Percentiles rank a stretch among this genome's conserved stretches.
phyloP scores from a whole-genome alignment of 768 basidiomycete species.

The Suillus clintonianus region DNA sequence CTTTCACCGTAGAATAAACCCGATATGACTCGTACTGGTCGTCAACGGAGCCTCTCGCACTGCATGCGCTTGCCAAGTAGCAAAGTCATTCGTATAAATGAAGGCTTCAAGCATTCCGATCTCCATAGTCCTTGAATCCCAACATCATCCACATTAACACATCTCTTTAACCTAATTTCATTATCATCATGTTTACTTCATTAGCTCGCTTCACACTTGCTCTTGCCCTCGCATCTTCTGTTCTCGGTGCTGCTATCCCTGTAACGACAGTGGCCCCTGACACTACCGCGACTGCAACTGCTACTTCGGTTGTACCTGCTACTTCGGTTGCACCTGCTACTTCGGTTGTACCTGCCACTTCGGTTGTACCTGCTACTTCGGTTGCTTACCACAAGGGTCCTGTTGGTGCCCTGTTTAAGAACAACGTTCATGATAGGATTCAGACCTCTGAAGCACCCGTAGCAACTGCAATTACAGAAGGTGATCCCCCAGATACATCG shows the following conservation, averaged over 20 bases:
- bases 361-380: background rate
- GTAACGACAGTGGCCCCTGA: background rate
- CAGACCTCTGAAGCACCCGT: constrained; percentile 5
- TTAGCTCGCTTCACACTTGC: background rate
- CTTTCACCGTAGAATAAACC: background rate
- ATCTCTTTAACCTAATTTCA: background rate
- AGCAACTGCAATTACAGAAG: background rate
- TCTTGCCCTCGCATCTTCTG: constrained; percentile 12
- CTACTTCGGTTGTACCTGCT: background rate
- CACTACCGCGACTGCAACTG: background rate
- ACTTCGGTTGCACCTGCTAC: no score
- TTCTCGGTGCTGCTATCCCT: constrained; percentile 17
- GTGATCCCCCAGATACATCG: background rate
- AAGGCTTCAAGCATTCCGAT: background rate
- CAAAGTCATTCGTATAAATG: background rate
- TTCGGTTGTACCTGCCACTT: no score
- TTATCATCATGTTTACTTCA: background rate
- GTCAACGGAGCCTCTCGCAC: background rate
- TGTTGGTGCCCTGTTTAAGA: constrained; percentile 18
- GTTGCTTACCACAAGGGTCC: background rate
- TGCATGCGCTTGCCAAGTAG: background rate
- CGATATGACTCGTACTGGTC: background rate
- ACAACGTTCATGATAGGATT: constrained; percentile 21
- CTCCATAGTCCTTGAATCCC: background rate
- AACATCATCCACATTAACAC: background rate